These are phyloP conservation scores for Leccinum arenicola DNA, from an alignment of 768 basidiomycete genomes.

Conservation along the genomic window DNA sequence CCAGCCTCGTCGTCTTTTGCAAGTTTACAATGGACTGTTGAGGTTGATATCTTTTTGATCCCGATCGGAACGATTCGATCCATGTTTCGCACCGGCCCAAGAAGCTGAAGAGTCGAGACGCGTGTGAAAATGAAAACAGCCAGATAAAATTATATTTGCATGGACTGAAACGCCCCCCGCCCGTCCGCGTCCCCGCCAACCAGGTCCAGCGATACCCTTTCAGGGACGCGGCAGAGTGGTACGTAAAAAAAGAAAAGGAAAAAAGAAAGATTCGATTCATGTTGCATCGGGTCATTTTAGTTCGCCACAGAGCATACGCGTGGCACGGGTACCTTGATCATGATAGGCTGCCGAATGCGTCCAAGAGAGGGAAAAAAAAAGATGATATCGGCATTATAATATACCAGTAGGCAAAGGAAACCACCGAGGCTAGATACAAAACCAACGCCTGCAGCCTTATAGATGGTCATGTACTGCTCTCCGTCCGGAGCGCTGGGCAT, in stretches of 20 bases:
- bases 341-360: not conserved
- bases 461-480: constrained; percentile 11
- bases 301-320: not conserved
- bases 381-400: constrained; percentile 20
- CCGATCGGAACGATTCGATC: not conserved
- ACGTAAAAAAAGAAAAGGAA: not conserved
- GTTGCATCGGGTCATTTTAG: not conserved
- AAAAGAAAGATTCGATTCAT: not conserved
- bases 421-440: constrained; percentile 19
- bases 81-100: not conserved
- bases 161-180: not conserved
- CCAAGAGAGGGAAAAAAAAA: not conserved
- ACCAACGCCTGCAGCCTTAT: constrained; percentile 7
- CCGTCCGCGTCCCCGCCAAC: not conserved
- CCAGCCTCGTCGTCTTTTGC: not conserved
- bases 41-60: not conserved
- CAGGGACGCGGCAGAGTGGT: not conserved
- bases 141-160: not conserved
- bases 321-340: constrained; percentile 5
- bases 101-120: not conserved
- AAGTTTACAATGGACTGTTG: not conserved
- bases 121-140: not conserved
- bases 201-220: not conserved
- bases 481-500: constrained; percentile 16
- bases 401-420: constrained; percentile 17